These are phyloP conservation scores for Lenzites betulinus DNA, from an alignment of 768 basidiomycete genomes.

Conservation along the genomic window DNA sequence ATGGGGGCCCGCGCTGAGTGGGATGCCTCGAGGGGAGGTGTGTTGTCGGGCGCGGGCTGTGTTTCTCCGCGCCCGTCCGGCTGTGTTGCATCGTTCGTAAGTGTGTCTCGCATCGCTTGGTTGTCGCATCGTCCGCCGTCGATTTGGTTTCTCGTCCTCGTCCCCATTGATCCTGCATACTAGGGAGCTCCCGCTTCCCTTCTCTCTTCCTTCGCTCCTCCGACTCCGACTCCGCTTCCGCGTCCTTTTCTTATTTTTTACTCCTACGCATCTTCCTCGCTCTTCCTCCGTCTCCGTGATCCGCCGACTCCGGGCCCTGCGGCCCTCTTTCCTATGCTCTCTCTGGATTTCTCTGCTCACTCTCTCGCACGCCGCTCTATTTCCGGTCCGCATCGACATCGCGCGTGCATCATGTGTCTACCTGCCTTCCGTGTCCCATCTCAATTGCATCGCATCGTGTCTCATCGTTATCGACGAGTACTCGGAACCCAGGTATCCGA, in stretches of 20 bases:
- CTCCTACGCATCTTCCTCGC: no score
- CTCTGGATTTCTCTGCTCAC: neutral
- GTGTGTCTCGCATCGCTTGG: neutral
- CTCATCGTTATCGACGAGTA: no score
- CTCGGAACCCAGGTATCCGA: no score
- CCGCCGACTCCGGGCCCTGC: no score
- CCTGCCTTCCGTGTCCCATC: neutral
- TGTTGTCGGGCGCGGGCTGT: neutral
- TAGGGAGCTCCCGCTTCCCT: neutral
- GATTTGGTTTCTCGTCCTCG: neutral
- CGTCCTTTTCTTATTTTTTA: no score
- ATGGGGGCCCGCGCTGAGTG: constrained; percentile 40
- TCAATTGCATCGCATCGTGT: neutral
- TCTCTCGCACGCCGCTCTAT: neutral
- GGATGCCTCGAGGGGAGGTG: neutral
- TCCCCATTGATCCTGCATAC: neutral
- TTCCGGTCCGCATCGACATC: no score
- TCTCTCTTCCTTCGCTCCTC: no score
- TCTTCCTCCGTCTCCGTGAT: neutral
- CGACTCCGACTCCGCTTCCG: no score
- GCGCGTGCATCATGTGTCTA: neutral
- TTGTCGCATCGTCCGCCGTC: neutral
- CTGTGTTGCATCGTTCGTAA: neutral
- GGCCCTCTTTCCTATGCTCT: neutral
- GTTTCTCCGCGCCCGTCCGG: neutral